A percentile compares a stretch with the other conserved stretches of the same genome.
These are phyloP conservation scores for Penicillium sp. DNA, from an alignment of 2,329 filamentous ascomycete genomes.

Conservation along the genomic window DNA sequence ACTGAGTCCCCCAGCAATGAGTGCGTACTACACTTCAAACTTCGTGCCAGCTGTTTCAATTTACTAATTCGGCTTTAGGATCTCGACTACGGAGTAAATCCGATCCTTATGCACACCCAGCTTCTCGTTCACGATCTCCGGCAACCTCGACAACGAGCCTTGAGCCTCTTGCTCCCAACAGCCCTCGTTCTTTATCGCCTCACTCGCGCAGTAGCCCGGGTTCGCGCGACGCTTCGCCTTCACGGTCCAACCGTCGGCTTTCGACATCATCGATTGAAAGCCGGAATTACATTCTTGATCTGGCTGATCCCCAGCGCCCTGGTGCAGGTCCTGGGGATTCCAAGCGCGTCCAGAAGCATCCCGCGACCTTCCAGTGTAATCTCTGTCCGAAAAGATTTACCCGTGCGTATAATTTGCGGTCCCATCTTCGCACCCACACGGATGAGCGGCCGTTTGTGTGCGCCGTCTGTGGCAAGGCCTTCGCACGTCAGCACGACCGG, in stretches of 20 bases:
- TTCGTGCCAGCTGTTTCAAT: too few species aligned
- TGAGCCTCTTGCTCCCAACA: constrained; percentile 28
- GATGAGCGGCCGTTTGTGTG: constrained; percentile 97
- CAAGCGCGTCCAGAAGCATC: constrained; percentile 93
- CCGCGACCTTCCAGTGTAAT: constrained; percentile 90
- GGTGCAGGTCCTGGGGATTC: constrained; percentile 54
- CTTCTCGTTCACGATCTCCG: constrained; percentile 36
- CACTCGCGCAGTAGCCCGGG: constrained; percentile 37
- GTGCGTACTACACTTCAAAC: too few species aligned
- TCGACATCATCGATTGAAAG: constrained; percentile 49
- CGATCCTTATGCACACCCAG: constrained; percentile 51
- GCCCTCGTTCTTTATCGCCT: constrained; percentile 43
- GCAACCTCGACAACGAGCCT: constrained; percentile 28
- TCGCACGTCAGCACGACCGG: constrained; percentile 92
- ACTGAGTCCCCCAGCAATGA: constrained; percentile 67
- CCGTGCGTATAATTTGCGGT: constrained; percentile 90
- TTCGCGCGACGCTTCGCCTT: constrained; percentile 43
- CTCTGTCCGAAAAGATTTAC: constrained; percentile 95
- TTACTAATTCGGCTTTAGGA: constrained; percentile 35
- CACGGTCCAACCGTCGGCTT: constrained; percentile 39
- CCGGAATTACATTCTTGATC: constrained; percentile 75
- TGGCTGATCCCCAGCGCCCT: constrained; percentile 82
- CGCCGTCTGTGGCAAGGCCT: constrained; percentile 93
- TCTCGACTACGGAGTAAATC: constrained; percentile 56
- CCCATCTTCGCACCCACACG: constrained; percentile 90